Percentiles rank a stretch among this genome's conserved stretches.
Evolutionary conservation across 441 rosid genomes (phyloP).

Genomic region (Omphalea diandra): DNA sequence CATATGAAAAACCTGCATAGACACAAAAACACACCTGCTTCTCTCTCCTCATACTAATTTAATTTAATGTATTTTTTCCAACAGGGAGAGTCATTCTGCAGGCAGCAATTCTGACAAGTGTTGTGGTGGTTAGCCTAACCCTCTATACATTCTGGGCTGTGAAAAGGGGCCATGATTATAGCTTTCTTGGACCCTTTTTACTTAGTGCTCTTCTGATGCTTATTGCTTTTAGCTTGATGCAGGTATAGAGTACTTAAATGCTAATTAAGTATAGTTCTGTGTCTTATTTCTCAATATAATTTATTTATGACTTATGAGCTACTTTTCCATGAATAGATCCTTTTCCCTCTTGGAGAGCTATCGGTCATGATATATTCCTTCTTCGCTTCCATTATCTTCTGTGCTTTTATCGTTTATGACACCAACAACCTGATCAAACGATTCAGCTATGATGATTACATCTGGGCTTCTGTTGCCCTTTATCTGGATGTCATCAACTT

Average conservation of each 20-base stretch:
- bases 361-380: constrained; percentile 63
- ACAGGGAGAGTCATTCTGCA: constrained; percentile 66
- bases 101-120: constrained; percentile 55
- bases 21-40: too few species aligned
- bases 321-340: constrained; percentile 37
- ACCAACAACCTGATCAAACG: constrained; percentile 69
- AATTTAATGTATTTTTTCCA: too few species aligned
- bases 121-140: constrained; percentile 59
- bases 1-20: too few species aligned
- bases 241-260: constrained; percentile 33
- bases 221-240: constrained; percentile 58
- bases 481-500: constrained; percentile 61
- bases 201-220: too few species aligned
- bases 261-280: not conserved
- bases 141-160: constrained; percentile 83
- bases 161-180: constrained; percentile 65
- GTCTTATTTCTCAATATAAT: too few species aligned
- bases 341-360: constrained; percentile 56
- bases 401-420: constrained; percentile 66
- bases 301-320: not conserved
- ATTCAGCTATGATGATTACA: too few species aligned
- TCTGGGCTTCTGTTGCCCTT: too few species aligned
- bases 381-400: constrained; percentile 54
- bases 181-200: constrained; percentile 75
- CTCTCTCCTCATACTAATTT: too few species aligned